Evolutionary conservation across 2,329 filamentous ascomycete genomes (phyloP).

Genomic region (Fusarium proliferatum): DNA sequence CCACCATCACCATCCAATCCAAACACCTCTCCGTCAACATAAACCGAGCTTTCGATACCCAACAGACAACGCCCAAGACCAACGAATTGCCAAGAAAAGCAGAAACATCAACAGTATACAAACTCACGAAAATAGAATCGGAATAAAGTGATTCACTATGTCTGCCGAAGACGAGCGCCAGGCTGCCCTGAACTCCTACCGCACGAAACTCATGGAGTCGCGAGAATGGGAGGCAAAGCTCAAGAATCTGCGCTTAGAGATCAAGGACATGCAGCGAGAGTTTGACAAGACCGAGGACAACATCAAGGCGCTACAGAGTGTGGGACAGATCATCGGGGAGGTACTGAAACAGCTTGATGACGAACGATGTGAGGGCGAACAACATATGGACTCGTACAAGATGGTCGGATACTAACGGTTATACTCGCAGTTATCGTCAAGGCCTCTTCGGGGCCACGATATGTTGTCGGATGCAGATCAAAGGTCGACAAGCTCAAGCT

Average conservation of each 20-base stretch:
- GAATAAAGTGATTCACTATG: conserved; percentile 51
- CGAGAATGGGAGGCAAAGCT: conserved; percentile 99
- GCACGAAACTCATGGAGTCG: conserved; percentile 87
- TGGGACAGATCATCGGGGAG: conserved; percentile 99
- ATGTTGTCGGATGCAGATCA: conserved; percentile 97
- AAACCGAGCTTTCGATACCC: conserved; percentile 32
- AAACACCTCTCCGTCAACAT: conserved; percentile 25
- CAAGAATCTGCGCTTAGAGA: conserved; percentile 91
- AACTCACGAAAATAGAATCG: neutral
- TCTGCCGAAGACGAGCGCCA: conserved; percentile 69
- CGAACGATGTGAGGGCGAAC: conserved; percentile 84
- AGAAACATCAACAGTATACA: too few species aligned
- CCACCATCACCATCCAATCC: conserved; percentile 31
- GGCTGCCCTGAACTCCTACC: conserved; percentile 81
- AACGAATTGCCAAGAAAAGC: neutral
- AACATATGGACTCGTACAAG: conserved; percentile 5
- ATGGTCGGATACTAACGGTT: conserved; percentile 33
- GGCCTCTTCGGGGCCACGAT: conserved; percentile 95
- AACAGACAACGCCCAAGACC: neutral
- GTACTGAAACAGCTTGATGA: conserved; percentile 99
- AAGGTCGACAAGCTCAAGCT: conserved; percentile 98
- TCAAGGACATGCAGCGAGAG: conserved; percentile 94
- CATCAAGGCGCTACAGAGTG: conserved; percentile 98
- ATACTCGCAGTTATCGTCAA: conserved; percentile 87
- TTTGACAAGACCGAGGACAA: conserved; percentile 98